Percentiles rank a stretch among this genome's conserved stretches.
phyloP scores from a whole-genome alignment of 73 alveolate species.

The Tetrahymena thermophila region DNA sequence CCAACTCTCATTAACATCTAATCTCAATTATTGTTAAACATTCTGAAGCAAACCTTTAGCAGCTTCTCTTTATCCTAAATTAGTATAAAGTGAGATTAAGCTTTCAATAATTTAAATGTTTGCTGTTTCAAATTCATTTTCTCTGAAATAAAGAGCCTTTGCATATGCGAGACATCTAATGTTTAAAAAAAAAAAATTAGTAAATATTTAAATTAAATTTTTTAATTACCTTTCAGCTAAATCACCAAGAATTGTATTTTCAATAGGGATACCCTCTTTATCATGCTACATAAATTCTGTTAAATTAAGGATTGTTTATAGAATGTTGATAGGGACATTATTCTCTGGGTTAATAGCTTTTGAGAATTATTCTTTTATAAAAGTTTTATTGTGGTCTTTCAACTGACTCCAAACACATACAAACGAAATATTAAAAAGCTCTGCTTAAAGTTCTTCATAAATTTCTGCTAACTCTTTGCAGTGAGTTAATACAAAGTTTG shows the following conservation, averaged over 20 bases:
- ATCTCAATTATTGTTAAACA: conserved; percentile 62
- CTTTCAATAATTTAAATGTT: conserved; percentile 37
- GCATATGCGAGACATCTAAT: conserved; percentile 92
- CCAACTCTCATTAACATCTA: conserved; percentile 73
- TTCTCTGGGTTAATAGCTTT: conserved; percentile 62
- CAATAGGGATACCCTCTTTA: conserved; percentile 75
- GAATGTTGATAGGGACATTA: conserved; percentile 71
- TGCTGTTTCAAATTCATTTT: conserved; percentile 83
- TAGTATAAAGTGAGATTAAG: conserved; percentile 46
- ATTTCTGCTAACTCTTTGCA: conserved; percentile 84
- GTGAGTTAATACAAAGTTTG: conserved; percentile 80
- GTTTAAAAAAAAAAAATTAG: neutral
- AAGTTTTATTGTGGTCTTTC: conserved; percentile 69
- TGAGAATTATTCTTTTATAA: conserved; percentile 57
- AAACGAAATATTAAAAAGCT: conserved; percentile 89
- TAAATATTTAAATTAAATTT: neutral
- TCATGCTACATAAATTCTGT: conserved; percentile 96
- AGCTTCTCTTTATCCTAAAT: conserved; percentile 89
- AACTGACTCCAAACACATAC: conserved; percentile 83
- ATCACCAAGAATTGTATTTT: conserved; percentile 79
- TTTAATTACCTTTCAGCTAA: conserved; percentile 67
- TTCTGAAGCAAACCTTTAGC: conserved; percentile 90
- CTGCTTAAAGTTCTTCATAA: conserved; percentile 81
- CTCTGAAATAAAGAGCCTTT: conserved; percentile 93
- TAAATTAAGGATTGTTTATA: conserved; percentile 83